A percentile compares a stretch with the other conserved stretches of the same genome.
These are phyloP conservation scores for Lactarius sanguifluus DNA, from an alignment of 768 basidiomycete species.

Conservation along the genomic window DNA sequence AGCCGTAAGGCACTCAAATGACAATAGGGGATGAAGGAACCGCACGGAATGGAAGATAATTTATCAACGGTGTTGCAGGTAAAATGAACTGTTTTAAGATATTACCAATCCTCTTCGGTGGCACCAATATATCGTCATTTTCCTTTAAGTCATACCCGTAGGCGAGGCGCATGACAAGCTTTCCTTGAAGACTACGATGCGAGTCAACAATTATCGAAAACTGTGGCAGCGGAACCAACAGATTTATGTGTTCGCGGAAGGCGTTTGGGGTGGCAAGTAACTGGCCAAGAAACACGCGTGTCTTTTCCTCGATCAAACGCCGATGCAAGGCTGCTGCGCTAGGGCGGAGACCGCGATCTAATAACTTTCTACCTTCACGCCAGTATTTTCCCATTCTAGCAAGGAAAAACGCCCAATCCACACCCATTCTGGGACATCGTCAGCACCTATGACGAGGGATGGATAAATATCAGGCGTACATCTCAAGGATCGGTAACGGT, in stretches of 20 bases:
- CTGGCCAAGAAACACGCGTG: not conserved
- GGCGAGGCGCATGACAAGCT: not conserved
- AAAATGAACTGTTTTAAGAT: not conserved
- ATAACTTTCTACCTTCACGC: not conserved
- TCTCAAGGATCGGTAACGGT: not conserved
- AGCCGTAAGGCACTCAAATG: not conserved
- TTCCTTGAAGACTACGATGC: not conserved
- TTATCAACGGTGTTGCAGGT: not conserved
- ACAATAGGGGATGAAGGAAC: not conserved
- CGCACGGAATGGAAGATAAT: conserved; percentile 2
- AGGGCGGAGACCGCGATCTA: conserved; percentile 6
- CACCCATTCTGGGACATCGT: not conserved
- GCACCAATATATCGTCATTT: not conserved
- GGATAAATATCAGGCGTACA: not conserved
- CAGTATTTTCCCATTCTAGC: not conserved
- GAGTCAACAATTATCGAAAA: not conserved
- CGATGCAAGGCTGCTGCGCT: not conserved
- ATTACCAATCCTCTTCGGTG: not conserved
- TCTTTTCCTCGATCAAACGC: not conserved
- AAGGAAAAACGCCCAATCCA: not conserved
- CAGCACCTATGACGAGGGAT: too few species aligned
- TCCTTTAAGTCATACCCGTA: not conserved
- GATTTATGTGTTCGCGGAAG: not conserved
- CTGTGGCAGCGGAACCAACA: not conserved
- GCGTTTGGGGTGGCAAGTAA: not conserved